A percentile compares a stretch with the other conserved stretches of the same genome.
phyloP scores from a whole-genome alignment of 2,329 filamentous ascomycete species.

The Celoporthe dispersa region DNA sequence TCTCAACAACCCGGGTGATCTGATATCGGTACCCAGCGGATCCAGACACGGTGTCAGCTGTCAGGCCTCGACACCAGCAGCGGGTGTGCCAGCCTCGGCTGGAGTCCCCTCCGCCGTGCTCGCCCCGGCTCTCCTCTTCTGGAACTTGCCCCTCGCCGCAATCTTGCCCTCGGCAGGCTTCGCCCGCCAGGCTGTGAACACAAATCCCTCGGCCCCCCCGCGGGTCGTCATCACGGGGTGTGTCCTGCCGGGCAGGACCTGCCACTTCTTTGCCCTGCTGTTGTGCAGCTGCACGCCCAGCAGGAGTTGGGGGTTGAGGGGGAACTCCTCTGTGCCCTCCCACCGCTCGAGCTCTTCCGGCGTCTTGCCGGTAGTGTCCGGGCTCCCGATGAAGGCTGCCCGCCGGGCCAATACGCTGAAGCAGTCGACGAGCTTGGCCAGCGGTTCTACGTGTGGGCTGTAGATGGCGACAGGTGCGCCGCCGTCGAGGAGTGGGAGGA shows the following conservation, averaged over 20 bases:
- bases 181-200: conserved; percentile 84
- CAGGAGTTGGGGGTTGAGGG: conserved; percentile 83
- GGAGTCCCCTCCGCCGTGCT: conserved; percentile 27
- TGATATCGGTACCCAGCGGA: not conserved
- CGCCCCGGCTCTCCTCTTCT: conserved; percentile 54
- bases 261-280: conserved; percentile 78
- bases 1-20: not conserved
- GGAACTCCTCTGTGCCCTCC: conserved; percentile 74
- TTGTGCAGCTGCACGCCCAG: conserved; percentile 82
- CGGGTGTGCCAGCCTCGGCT: conserved; percentile 20
- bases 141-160: conserved; percentile 79
- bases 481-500: conserved; percentile 79
- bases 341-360: conserved; percentile 58
- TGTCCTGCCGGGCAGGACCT: conserved; percentile 88
- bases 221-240: conserved; percentile 91
- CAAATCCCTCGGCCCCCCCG: conserved; percentile 87
- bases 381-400: conserved; percentile 68
- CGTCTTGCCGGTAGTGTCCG: conserved; percentile 49
- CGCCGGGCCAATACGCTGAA: conserved; percentile 83
- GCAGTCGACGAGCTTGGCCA: conserved; percentile 77
- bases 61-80: conserved; percentile 8
- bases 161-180: conserved; percentile 79
- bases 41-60: not conserved
- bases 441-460: conserved; percentile 77
- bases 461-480: conserved; percentile 88